Conservation (phyloP, 768 basidiomycete genomes). For the Suillus luteus region DNA sequence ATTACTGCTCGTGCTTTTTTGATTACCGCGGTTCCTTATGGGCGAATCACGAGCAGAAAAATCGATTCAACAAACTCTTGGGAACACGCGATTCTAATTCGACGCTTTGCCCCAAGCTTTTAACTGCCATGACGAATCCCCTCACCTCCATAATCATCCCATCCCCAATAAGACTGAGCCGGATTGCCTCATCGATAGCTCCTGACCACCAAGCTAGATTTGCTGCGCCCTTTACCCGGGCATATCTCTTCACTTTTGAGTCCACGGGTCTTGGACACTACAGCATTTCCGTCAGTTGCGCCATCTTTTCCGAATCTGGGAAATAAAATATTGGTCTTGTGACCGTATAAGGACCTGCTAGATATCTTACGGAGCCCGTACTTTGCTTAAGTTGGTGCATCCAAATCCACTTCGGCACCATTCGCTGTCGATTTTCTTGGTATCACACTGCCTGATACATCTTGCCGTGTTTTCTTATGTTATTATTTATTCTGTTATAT, state of each 20-base stretch:
- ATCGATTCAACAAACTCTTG: not conserved
- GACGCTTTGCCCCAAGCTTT: not conserved
- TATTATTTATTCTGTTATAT: not conserved
- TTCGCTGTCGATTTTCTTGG: not conserved
- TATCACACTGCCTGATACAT: not conserved
- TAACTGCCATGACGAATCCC: not conserved
- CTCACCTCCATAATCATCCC: not conserved
- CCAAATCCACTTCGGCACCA: not conserved
- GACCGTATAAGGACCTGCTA: not conserved
- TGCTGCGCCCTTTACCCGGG: not conserved
- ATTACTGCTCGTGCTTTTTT: not conserved
- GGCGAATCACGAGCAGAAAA: not conserved
- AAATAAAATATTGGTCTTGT: not conserved
- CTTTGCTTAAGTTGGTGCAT: not conserved
- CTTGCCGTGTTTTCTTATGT: not conserved
- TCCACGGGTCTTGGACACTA: not conserved
- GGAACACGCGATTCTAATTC: not conserved
- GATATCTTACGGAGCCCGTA: not conserved
- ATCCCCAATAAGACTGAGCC: not conserved
- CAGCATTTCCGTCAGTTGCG: not conserved
- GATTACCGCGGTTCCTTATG: not conserved
- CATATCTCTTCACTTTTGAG: not conserved
- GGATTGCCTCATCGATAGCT: not conserved
- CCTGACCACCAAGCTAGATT: not conserved
- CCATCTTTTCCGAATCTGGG: not conserved